Evolutionary conservation across 2,329 filamentous ascomycete genomes (phyloP).

Genomic region (Balansia obtecta): DNA sequence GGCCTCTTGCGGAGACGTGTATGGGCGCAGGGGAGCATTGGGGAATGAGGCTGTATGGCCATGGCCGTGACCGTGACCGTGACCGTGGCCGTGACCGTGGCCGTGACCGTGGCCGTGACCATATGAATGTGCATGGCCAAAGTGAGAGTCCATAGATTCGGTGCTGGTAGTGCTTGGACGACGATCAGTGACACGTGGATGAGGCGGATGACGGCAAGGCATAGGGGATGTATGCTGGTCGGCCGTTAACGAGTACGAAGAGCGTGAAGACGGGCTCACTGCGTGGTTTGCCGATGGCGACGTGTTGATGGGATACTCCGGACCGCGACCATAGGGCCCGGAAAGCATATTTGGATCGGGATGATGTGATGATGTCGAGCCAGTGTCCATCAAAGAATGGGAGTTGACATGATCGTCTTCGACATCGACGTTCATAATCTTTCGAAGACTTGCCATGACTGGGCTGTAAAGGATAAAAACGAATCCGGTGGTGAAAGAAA

Average conservation of each 20-base stretch:
- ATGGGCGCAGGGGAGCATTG: constrained; percentile 26
- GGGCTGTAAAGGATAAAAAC: constrained; percentile 21
- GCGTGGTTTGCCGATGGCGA: constrained; percentile 22
- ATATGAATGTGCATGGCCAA: constrained; percentile 14
- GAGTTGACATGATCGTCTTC: constrained; percentile 34
- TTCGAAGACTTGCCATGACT: constrained; percentile 41
- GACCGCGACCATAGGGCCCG: constrained; percentile 11
- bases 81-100: too few species aligned
- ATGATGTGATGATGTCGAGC: constrained; percentile 19
- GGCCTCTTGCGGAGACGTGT: constrained; percentile 24
- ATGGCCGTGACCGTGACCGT: constrained; percentile 12
- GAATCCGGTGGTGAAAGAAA: constrained; percentile 17
- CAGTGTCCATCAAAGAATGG: constrained; percentile 29
- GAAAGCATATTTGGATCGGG: constrained; percentile 21
- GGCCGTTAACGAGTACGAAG: constrained; percentile 14
- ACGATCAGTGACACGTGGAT: constrained; percentile 14
- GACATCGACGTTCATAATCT: constrained; percentile 44
- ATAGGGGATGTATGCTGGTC: constrained; percentile 13
- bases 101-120: constrained; percentile 11
- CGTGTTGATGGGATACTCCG: constrained; percentile 15
- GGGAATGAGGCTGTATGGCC: constrained; percentile 14
- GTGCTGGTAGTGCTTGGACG: constrained; percentile 33
- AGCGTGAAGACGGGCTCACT: constrained; percentile 20
- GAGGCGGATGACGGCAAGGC: constrained; percentile 15
- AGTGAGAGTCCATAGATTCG: constrained; percentile 35